A percentile compares a stretch with the other conserved stretches of the same genome.
Evolutionary conservation across 2,329 filamentous ascomycete genomes (phyloP).

Genomic region (Venturia asperata): DNA sequence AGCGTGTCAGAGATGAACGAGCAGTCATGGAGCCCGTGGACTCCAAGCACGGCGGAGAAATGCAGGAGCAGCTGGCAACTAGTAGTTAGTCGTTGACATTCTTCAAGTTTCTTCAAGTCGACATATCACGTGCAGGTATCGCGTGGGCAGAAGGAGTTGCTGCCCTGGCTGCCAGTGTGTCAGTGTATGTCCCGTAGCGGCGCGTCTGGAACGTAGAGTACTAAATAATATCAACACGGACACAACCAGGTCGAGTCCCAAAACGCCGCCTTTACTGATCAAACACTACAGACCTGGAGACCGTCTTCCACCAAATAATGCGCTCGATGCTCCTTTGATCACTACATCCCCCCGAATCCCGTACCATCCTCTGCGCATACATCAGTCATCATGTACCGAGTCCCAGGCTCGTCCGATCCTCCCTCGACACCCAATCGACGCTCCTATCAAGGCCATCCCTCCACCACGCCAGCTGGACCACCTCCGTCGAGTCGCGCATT

Average conservation of each 20-base stretch:
- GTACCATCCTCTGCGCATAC: not conserved
- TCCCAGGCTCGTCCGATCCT: slow-evolving; percentile 22
- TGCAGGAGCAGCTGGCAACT: too few relatives aligned
- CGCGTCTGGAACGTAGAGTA: too few relatives aligned
- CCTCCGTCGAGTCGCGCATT: slow-evolving; percentile 42
- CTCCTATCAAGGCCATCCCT: slow-evolving; percentile 34
- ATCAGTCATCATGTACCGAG: slow-evolving; percentile 15
- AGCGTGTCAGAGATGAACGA: too few relatives aligned
- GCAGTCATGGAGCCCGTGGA: too few relatives aligned
- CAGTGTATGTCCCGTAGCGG: too few relatives aligned
- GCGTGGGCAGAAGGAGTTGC: too few relatives aligned
- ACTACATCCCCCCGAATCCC: not conserved
- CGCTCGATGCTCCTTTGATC: not conserved
- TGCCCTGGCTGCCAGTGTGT: too few relatives aligned
- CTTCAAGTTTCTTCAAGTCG: too few relatives aligned
- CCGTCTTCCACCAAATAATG: not conserved
- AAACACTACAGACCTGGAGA: not conserved
- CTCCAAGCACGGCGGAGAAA: too few relatives aligned
- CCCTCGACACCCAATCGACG: slow-evolving; percentile 32
- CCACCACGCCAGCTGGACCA: slow-evolving; percentile 52
- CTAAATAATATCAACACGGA: not conserved
- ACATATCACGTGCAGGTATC: too few relatives aligned
- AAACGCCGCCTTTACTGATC: not conserved
- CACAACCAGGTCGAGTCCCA: too few relatives aligned
- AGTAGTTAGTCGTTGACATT: too few relatives aligned